Conservation (phyloP, 2,329 filamentous ascomycete species). For the Neocucurbitaria cava region DNA sequence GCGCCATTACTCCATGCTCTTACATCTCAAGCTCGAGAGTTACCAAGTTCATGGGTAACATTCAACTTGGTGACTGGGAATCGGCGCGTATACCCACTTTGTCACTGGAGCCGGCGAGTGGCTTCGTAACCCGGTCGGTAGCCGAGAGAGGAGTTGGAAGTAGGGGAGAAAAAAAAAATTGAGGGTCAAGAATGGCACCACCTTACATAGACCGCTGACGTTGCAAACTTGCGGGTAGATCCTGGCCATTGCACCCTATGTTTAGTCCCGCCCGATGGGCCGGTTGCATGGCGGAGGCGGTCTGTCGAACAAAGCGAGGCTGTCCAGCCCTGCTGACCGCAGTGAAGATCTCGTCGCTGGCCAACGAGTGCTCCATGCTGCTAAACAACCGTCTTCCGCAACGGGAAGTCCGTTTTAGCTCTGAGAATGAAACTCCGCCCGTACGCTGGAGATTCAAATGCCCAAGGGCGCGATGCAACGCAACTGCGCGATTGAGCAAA, state of each 20-base stretch:
- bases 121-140: not conserved
- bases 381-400: not conserved
- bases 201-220: constrained; percentile 2
- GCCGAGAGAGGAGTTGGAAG: not conserved
- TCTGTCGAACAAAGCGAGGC: constrained; percentile 21
- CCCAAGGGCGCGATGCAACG: constrained; percentile 5
- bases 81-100: not conserved
- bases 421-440: constrained; percentile 1
- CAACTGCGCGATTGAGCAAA: constrained; percentile 16
- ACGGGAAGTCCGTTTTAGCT: constrained; percentile 1
- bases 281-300: constrained; percentile 17
- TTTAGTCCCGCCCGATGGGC: constrained; percentile 14
- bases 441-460: not conserved
- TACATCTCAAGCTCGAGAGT: constrained; percentile 4
- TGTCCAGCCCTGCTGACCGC: constrained; percentile 21
- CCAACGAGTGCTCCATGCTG: not conserved
- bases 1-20: constrained; percentile 29
- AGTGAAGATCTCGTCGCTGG: constrained; percentile 18
- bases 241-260: constrained; percentile 2
- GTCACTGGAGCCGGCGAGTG: not conserved
- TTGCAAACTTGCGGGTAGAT: constrained; percentile 2
- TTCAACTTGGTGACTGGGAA: too few relatives aligned
- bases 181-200: not conserved
- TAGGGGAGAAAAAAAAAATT: not conserved
- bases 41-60: not conserved